Evolutionary conservation across 495 filamentous ascomycete genomes (phyloP).

Genomic region (Talaromyces thailandensis): DNA sequence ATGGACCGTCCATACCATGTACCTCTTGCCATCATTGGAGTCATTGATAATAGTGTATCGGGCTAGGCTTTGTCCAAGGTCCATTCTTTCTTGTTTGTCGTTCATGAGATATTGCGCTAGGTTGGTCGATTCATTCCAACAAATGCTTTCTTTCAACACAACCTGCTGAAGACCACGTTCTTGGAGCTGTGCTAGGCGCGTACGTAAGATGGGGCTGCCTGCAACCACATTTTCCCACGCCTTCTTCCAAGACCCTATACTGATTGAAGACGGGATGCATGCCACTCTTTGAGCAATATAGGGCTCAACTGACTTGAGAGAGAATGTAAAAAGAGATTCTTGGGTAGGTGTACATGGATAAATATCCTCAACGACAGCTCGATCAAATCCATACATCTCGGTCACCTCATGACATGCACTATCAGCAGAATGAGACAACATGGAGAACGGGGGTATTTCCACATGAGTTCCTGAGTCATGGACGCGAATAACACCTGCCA

Average conservation of each 20-base stretch:
- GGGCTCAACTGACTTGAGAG: conserved; percentile 43
- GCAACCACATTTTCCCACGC: conserved; percentile 41
- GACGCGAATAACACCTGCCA: conserved; percentile 18
- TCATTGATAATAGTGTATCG: conserved; percentile 43
- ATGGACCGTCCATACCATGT: conserved; percentile 56
- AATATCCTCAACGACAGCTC: conserved; percentile 32
- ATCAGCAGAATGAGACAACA: conserved; percentile 22
- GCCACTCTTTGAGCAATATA: conserved; percentile 50
- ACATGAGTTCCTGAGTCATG: conserved; percentile 7
- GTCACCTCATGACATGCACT: conserved; percentile 22
- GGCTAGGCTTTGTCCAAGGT: conserved; percentile 45
- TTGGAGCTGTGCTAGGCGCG: conserved; percentile 47
- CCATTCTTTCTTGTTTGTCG: conserved; percentile 39
- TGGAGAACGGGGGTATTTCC: conserved; percentile 21
- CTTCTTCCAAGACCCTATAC: conserved; percentile 28
- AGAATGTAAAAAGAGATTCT: conserved; percentile 53
- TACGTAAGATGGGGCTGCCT: conserved; percentile 47
- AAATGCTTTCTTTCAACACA: conserved; percentile 36
- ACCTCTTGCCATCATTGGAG: conserved; percentile 18
- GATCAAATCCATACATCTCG: conserved; percentile 14
- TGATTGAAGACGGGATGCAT: conserved; percentile 24
- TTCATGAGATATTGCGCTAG: conserved; percentile 39
- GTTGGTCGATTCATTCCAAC: conserved; percentile 30
- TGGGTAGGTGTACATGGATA: conserved; percentile 60
- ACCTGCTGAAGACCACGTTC: conserved; percentile 50